phyloP scores from a whole-genome alignment of 1,284 basidiomycete genomes.

The Cutaneotrichosporon arboriforme region DNA sequence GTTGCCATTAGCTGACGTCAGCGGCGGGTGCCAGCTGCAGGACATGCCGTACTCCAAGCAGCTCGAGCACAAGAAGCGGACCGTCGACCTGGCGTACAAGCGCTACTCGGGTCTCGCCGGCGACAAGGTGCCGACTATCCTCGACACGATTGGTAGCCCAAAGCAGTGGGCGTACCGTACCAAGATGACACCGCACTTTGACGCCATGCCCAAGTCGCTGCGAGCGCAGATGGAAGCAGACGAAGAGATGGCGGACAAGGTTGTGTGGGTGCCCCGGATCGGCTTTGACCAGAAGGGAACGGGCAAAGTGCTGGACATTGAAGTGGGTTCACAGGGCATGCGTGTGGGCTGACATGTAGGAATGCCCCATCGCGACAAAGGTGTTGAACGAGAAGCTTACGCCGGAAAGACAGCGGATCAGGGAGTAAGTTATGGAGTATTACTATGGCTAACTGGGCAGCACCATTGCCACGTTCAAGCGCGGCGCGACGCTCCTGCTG shows the following conservation, averaged over 20 bases:
- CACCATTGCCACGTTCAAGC: constrained; percentile 74
- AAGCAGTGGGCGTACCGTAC: constrained; percentile 88
- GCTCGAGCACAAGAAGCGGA: constrained; percentile 75
- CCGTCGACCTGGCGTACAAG: constrained; percentile 79
- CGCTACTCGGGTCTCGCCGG: constrained; percentile 62
- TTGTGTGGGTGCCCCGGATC: constrained; percentile 49
- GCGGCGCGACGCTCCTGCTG: constrained; percentile 83
- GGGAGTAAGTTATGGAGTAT: constrained; percentile 54
- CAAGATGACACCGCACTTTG: constrained; percentile 96
- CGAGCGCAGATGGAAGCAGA: constrained; percentile 12
- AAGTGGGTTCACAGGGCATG: constrained; percentile 55
- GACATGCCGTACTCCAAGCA: constrained; percentile 85
- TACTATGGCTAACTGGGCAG: constrained; percentile 47
- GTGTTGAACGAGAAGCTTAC: constrained; percentile 69
- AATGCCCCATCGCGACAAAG: constrained; percentile 86
- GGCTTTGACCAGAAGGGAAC: constrained; percentile 83
- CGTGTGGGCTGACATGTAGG: constrained; percentile 50
- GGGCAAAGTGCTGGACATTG: constrained; percentile 81
- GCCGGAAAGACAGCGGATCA: constrained; percentile 61
- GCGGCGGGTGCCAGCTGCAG: constrained; percentile 53
- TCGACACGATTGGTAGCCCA: constrained; percentile 76
- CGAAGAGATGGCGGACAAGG: constrained; percentile 1
- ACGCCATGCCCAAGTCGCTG: constrained; percentile 60
- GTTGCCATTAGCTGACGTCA: constrained; percentile 7
- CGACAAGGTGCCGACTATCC: constrained; percentile 59